phyloP scores from a whole-genome alignment of 768 basidiomycete genomes.

The Pisolithus marmoratus region DNA sequence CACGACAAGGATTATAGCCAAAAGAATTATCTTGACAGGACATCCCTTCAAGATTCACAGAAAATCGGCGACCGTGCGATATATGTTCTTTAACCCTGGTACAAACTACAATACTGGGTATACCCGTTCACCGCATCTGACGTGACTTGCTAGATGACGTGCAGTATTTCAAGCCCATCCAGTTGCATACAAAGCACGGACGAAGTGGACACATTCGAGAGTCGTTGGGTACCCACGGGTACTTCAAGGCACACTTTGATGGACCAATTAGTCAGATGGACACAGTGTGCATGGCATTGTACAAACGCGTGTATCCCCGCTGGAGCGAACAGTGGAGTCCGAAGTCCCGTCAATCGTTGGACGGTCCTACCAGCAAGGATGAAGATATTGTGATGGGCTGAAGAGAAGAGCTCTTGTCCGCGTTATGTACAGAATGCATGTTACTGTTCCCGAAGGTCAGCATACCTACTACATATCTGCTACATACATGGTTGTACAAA shows the following conservation, averaged over 20 bases:
- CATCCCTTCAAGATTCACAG: conserved; percentile 97
- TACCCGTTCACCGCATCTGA: not conserved
- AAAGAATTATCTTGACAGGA: conserved; percentile 91
- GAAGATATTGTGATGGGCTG: conserved; percentile 22
- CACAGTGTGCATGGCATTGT: conserved; percentile 90
- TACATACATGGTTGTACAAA: too few species aligned
- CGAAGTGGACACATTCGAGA: conserved; percentile 85
- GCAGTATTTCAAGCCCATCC: conserved; percentile 88
- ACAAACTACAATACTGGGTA: conserved; percentile 9
- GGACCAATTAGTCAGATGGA: conserved; percentile 95
- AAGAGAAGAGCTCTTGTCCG: not conserved
- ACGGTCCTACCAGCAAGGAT: not conserved
- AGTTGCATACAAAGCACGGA: conserved; percentile 89
- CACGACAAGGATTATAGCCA: conserved; percentile 86
- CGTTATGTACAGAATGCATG: not conserved
- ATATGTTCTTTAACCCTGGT: conserved; percentile 97
- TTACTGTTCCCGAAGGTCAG: too few species aligned
- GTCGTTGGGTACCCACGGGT: conserved; percentile 94
- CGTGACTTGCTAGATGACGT: conserved; percentile 61
- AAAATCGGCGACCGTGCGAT: conserved; percentile 93
- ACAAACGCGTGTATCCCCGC: conserved; percentile 91
- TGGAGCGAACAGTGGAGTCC: conserved; percentile 60
- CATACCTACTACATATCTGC: too few species aligned
- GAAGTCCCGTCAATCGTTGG: not conserved
- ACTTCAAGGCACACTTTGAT: conserved; percentile 96